These are phyloP conservation scores for Sisymbrium irio DNA, from an alignment of 345 rosid species.

Conservation along the genomic window DNA sequence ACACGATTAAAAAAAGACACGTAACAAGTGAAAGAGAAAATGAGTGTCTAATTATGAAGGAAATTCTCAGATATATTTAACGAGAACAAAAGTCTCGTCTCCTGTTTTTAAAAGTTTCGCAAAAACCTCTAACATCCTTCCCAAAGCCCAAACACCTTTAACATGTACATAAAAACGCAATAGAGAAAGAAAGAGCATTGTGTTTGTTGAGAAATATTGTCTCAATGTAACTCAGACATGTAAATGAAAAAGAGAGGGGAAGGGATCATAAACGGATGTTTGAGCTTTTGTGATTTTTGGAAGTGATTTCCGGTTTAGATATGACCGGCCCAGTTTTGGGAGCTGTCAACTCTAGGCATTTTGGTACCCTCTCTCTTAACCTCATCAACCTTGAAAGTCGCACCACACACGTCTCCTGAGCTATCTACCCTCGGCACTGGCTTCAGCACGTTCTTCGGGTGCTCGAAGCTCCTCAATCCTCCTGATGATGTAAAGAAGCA, in stretches of 20 bases:
- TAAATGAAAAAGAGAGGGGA: not conserved
- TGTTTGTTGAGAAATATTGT: conserved; percentile 13
- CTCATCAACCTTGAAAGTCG: conserved; percentile 80
- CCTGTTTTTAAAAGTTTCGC: not conserved
- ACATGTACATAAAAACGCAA: too few species aligned
- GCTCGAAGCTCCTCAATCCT: conserved; percentile 91
- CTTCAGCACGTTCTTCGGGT: conserved; percentile 82
- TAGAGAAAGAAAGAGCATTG: conserved; percentile 10
- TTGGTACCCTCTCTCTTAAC: conserved; percentile 55
- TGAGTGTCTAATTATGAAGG: too few species aligned
- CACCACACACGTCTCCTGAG: conserved; percentile 80
- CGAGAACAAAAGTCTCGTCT: conserved; percentile 16
- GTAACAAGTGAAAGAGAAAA: too few species aligned
- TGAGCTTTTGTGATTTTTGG: not conserved
- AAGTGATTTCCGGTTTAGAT: conserved; percentile 24
- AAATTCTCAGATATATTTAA: too few species aligned
- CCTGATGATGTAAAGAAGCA: conserved; percentile 91
- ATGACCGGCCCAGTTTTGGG: conserved; percentile 77
- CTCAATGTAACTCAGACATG: conserved; percentile 24
- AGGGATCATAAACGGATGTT: not conserved
- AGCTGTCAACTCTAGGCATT: conserved; percentile 93
- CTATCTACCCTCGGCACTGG: conserved; percentile 93
- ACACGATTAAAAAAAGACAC: too few species aligned
- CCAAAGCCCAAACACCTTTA: conserved; percentile 10
- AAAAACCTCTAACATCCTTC: not conserved